Evolutionary conservation across 495 filamentous ascomycete genomes (phyloP).

Genomic region (Hypoxylon lenormandii): DNA sequence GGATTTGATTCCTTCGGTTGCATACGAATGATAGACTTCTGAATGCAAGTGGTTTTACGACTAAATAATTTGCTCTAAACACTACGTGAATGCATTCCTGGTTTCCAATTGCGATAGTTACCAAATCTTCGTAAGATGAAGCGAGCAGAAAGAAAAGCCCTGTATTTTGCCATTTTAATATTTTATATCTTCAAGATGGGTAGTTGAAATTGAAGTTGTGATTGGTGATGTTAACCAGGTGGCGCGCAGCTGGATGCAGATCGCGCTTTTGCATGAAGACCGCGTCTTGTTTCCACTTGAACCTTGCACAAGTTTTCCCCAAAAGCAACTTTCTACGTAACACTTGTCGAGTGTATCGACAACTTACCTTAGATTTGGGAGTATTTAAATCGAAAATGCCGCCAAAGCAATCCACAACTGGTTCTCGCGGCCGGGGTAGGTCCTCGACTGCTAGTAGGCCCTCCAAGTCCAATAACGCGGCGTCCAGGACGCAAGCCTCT

Average conservation of each 20-base stretch:
- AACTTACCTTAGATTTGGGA: neutral
- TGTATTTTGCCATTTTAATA: too few species aligned
- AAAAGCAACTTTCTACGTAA: neutral
- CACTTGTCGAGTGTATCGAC: neutral
- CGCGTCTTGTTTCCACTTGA: conserved; percentile 1
- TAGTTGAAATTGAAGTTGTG: conserved; percentile 1
- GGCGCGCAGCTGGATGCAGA: conserved; percentile 30
- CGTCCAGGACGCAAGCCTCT: conserved; percentile 15
- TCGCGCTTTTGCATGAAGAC: neutral
- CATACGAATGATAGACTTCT: conserved; percentile 61
- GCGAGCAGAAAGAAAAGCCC: neutral
- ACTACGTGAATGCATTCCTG: conserved; percentile 12
- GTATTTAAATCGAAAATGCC: conserved; percentile 20
- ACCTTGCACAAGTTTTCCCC: neutral
- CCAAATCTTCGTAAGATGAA: neutral
- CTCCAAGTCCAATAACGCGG: conserved; percentile 7
- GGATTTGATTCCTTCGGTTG: conserved; percentile 50
- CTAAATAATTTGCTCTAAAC: conserved; percentile 2
- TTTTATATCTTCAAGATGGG: neutral
- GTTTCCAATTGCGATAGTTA: neutral
- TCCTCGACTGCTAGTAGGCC: conserved; percentile 24
- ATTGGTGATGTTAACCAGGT: conserved; percentile 28
- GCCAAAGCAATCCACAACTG: conserved; percentile 31
- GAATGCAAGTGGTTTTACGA: conserved; percentile 48
- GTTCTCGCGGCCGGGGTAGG: conserved; percentile 25